These are phyloP conservation scores for Calonectria pauciramosa DNA, from an alignment of 2,329 filamentous ascomycete genomes.

Conservation along the genomic window DNA sequence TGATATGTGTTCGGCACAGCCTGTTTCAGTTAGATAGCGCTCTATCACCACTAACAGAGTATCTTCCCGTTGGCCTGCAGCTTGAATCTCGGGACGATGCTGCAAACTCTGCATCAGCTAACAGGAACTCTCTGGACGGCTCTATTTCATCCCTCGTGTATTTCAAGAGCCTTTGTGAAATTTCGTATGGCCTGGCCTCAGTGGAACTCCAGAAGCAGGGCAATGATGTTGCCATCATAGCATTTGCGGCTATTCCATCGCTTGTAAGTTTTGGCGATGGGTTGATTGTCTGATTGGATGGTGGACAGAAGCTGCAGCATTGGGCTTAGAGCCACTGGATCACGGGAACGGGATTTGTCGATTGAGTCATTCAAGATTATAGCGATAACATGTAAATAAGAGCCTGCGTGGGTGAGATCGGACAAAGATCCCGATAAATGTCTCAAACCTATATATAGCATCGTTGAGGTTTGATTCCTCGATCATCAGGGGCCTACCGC, in stretches of 20 bases:
- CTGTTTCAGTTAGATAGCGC: conserved; percentile 43
- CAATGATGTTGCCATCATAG: conserved; percentile 47
- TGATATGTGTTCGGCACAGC: conserved; percentile 41
- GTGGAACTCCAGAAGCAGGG: conserved; percentile 47
- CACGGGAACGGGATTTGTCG: conserved; percentile 40
- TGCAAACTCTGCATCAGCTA: not conserved
- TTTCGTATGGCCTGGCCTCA: conserved; percentile 49
- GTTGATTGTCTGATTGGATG: conserved; percentile 49
- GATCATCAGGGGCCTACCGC: too few species aligned
- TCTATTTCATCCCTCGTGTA: conserved; percentile 51
- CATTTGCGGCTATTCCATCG: conserved; percentile 46
- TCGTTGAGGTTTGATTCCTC: too few species aligned
- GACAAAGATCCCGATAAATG: not conserved
- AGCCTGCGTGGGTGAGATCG: rapidly evolving
- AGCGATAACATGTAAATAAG: conserved; percentile 22
- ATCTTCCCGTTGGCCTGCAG: conserved; percentile 40
- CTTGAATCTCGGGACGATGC: conserved; percentile 29
- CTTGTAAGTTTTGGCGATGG: conserved; percentile 50
- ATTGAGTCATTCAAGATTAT: conserved; percentile 45
- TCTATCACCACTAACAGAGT: conserved; percentile 41
- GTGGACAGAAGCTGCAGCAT: conserved; percentile 40
- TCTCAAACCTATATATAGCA: not conserved
- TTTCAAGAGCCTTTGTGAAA: conserved; percentile 52
- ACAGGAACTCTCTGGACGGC: not conserved
- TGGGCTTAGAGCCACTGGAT: conserved; percentile 47